Evolutionary conservation across 805 yeast species (phyloP).

Genomic region (Suhomyces kilbournensis): DNA sequence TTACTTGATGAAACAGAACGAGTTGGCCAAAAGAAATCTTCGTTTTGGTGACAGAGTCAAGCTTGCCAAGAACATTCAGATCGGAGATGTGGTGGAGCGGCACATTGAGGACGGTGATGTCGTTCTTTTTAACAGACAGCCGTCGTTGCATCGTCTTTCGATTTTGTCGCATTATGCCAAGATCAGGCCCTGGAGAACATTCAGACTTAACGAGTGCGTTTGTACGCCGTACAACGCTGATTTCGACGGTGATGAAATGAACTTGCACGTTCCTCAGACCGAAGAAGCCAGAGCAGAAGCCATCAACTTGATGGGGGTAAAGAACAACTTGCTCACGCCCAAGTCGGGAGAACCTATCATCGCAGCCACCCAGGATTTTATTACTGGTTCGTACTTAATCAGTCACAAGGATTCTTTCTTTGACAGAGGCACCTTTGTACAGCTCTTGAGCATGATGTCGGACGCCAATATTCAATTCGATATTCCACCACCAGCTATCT

Average conservation of each 20-base stretch:
- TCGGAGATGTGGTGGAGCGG: slow-evolving; percentile 94
- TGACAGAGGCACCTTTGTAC: slow-evolving; percentile 81
- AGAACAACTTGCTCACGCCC: slow-evolving; percentile 90
- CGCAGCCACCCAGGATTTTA: slow-evolving; percentile 99
- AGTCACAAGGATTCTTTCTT: slow-evolving; percentile 92
- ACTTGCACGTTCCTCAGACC: slow-evolving; percentile 96
- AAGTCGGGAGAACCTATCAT: slow-evolving; percentile 98
- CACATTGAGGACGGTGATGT: slow-evolving; percentile 97
- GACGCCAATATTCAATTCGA: slow-evolving; percentile 88
- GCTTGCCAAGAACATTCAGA: slow-evolving; percentile 69
- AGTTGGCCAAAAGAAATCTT: slow-evolving; percentile 80
- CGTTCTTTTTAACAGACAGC: slow-evolving; percentile 95
- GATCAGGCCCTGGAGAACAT: slow-evolving; percentile 96
- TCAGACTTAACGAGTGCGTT: slow-evolving; percentile 95
- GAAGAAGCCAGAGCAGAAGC: slow-evolving; percentile 99
- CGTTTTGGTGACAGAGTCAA: slow-evolving; percentile 82
- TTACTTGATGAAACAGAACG: slow-evolving; percentile 78
- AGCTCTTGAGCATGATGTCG: slow-evolving; percentile 90
- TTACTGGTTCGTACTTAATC: slow-evolving; percentile 90
- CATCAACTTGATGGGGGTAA: slow-evolving; percentile 97
- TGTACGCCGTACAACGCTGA: slow-evolving; percentile 99
- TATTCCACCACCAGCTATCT: slow-evolving; percentile 90
- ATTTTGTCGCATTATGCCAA: slow-evolving; percentile 94
- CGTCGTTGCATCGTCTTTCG: slow-evolving; percentile 91
- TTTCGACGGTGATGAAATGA: slow-evolving; percentile 99